A percentile compares a stretch with the other conserved stretches of the same genome.
These are phyloP conservation scores for Globisporangium iwayamae DNA, from an alignment of 352 stramenopile species.

Conservation along the genomic window DNA sequence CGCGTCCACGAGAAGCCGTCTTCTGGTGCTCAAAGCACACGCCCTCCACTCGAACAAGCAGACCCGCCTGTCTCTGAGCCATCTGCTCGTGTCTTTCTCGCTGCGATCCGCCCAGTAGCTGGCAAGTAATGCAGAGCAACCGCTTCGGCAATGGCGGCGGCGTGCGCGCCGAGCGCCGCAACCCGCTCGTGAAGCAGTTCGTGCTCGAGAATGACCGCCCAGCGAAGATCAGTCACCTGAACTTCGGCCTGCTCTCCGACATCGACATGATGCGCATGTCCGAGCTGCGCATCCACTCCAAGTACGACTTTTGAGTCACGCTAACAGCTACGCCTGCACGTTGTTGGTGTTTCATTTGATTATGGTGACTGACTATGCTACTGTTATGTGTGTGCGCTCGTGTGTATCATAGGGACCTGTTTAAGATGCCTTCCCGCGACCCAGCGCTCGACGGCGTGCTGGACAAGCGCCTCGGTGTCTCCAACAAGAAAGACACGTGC, in stretches of 20 bases:
- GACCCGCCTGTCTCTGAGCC: background rate
- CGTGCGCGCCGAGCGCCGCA: constrained; percentile 57
- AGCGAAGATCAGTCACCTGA: constrained; percentile 96
- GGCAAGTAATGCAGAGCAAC: constrained; percentile 30
- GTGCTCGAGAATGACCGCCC: constrained; percentile 86
- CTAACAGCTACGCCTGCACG: too few relatives aligned
- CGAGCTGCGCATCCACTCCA: constrained; percentile 92
- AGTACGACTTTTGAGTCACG: constrained; percentile 27
- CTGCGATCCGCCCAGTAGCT: background rate
- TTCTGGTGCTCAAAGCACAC: background rate
- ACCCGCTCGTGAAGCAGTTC: constrained; percentile 87
- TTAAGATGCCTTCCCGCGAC: constrained; percentile 93
- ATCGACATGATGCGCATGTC: constrained; percentile 95
- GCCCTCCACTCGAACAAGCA: background rate
- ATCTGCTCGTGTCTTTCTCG: background rate
- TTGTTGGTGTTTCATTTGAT: background rate
- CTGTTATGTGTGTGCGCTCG: background rate
- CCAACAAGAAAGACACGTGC: constrained; percentile 96
- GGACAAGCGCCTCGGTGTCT: constrained; percentile 96
- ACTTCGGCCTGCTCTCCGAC: constrained; percentile 96
- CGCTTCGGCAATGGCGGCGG: constrained; percentile 21
- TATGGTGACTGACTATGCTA: background rate
- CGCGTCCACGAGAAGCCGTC: background rate
- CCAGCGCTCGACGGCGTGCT: constrained; percentile 93
- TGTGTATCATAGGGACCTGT: constrained; percentile 87